Conservation (phyloP, 31 red algal species). For the Odonthalia washingtoniensis region DNA sequence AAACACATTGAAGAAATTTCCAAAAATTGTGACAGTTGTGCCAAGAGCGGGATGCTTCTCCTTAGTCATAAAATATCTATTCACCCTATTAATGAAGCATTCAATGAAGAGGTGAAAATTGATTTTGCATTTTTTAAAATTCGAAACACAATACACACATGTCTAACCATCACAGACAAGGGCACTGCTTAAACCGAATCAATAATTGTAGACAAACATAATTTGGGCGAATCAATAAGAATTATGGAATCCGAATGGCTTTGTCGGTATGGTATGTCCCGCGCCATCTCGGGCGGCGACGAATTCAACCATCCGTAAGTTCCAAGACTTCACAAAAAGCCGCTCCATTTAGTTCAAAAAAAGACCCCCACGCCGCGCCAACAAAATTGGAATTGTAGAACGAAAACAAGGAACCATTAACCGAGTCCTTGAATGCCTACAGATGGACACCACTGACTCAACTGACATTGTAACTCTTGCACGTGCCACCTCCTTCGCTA, state of each 20-base stretch:
- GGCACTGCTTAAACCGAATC: slow-evolving; percentile 11
- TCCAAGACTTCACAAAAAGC: background rate
- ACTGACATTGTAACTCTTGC: background rate
- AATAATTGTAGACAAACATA: background rate
- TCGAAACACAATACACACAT: background rate
- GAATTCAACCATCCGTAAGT: background rate
- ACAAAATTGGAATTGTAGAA: slow-evolving; percentile 57
- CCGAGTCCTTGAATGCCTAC: slow-evolving; percentile 4
- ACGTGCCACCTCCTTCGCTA: slow-evolving; percentile 12
- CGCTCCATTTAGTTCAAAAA: slow-evolving; percentile 23
- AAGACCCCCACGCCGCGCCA: slow-evolving; percentile 24
- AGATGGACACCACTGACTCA: background rate
- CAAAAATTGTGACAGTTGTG: slow-evolving; percentile 3
- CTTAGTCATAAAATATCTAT: slow-evolving; percentile 25
- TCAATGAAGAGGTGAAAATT: slow-evolving; percentile 20
- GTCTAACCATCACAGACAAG: background rate
- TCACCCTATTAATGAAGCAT: background rate
- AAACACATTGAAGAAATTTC: background rate
- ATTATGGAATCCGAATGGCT: slow-evolving; percentile 29
- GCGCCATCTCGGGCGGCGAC: slow-evolving; percentile 19
- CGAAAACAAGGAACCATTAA: slow-evolving; percentile 20
- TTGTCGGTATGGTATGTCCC: background rate
- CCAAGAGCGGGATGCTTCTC: background rate
- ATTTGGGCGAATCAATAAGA: background rate
- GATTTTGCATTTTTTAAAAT: slow-evolving; percentile 26